Percentiles rank a stretch among this genome's conserved stretches.
These are phyloP conservation scores for Aspergillus pseudoterreus DNA, from an alignment of 2,329 filamentous ascomycete genomes.

Conservation along the genomic window DNA sequence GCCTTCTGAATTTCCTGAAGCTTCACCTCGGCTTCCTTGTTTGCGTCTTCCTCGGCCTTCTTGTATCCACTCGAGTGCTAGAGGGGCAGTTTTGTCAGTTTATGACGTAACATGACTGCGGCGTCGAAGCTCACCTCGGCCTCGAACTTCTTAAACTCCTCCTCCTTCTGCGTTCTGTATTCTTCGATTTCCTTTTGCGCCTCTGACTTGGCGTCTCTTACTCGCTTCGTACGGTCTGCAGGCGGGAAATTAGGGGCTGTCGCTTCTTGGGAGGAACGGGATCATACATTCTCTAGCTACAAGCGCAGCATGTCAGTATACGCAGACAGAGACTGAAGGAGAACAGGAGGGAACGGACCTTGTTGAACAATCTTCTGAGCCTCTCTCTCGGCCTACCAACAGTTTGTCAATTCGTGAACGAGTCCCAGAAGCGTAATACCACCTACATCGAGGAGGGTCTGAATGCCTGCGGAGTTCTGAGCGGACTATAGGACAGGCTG, in stretches of 20 bases:
- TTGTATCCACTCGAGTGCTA: slow-evolving; percentile 92
- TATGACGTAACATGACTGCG: too few species aligned
- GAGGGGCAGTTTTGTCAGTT: background rate
- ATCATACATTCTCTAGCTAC: slow-evolving; percentile 79
- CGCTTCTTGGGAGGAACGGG: slow-evolving; percentile 7
- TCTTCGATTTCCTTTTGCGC: slow-evolving; percentile 97
- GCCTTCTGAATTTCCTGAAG: slow-evolving; percentile 77
- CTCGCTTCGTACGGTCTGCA: slow-evolving; percentile 86
- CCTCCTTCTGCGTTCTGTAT: slow-evolving; percentile 84
- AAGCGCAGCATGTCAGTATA: slow-evolving; percentile 19
- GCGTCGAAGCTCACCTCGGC: slow-evolving; percentile 55
- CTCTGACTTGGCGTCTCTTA: slow-evolving; percentile 93
- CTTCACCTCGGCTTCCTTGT: slow-evolving; percentile 75
- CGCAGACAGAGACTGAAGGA: background rate
- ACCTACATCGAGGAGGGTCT: slow-evolving; percentile 95
- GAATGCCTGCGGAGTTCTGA: slow-evolving; percentile 97
- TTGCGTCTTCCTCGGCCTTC: slow-evolving; percentile 72
- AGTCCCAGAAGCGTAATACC: background rate
- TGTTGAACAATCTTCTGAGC: slow-evolving; percentile 99
- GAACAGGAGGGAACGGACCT: slow-evolving; percentile 53
- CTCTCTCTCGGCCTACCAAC: slow-evolving; percentile 81
- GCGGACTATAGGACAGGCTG: slow-evolving; percentile 64
- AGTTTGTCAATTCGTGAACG: slow-evolving; percentile 8
- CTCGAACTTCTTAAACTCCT: slow-evolving; percentile 94
- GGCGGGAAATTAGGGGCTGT: slow-evolving; percentile 8